A percentile compares a stretch with the other conserved stretches of the same genome.
These are phyloP conservation scores for Obelidium mucronatum DNA, from an alignment of 192 early-diverging fungal genomes.

Conservation along the genomic window DNA sequence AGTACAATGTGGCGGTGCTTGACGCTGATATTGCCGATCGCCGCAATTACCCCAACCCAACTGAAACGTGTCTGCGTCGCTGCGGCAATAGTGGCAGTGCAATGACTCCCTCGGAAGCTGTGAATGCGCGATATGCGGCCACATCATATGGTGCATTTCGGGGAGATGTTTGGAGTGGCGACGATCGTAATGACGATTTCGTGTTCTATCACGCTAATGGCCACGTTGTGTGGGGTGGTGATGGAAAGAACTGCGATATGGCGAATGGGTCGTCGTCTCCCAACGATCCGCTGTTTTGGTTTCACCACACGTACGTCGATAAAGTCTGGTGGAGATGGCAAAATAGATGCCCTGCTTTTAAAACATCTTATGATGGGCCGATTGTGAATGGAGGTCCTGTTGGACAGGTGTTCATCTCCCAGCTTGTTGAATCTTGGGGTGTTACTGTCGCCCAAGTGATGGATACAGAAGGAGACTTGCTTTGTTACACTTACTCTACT, in stretches of 20 bases:
- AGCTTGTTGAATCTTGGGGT: constrained; percentile 16
- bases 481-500: constrained; percentile 27
- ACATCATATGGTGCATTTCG: constrained; percentile 21
- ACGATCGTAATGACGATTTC: neutral
- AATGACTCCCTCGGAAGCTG: neutral
- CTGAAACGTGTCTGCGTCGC: constrained; percentile 24
- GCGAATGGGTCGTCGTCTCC: constrained; percentile 16
- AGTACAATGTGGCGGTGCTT: neutral
- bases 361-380: constrained; percentile 14
- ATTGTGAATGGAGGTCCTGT: neutral
- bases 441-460: constrained; percentile 11
- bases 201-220: constrained; percentile 1
- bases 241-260: constrained; percentile 12
- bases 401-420: neutral
- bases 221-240: constrained; percentile 16
- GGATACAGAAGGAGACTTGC: constrained; percentile 8
- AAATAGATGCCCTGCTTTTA: constrained; percentile 5
- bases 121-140: constrained; percentile 21
- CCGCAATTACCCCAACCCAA: neutral
- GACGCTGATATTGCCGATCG: neutral
- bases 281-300: constrained; percentile 28
- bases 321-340: constrained; percentile 35
- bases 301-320: neutral
- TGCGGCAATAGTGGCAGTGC: constrained; percentile 21
- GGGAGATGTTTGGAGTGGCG: constrained; percentile 12